Evolutionary conservation across 1,284 basidiomycete species (phyloP).

Genomic region (Anthracocystis setariae): DNA sequence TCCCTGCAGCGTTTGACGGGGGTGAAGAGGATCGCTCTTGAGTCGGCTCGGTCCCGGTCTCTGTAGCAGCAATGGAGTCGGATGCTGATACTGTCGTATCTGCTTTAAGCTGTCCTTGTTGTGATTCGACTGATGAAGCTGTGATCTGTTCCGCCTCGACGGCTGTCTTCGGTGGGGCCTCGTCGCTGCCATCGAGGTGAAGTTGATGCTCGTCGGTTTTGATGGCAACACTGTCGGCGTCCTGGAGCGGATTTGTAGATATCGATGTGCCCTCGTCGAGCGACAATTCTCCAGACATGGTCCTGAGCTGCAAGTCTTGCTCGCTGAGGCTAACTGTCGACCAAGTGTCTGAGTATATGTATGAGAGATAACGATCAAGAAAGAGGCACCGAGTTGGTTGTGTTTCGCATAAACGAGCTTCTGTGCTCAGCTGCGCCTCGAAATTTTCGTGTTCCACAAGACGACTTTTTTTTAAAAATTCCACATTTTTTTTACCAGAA

Average conservation of each 20-base stretch:
- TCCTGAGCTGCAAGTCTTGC: neutral
- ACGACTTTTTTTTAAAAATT: slow-evolving; percentile 17
- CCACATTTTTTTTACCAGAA: slow-evolving; percentile 9
- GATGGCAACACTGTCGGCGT: neutral
- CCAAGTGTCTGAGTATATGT: neutral
- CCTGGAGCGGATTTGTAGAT: neutral
- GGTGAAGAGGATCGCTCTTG: too few relatives aligned
- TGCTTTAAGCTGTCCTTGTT: neutral
- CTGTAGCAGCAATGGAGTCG: neutral
- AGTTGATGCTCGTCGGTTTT: neutral
- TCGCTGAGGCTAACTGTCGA: neutral
- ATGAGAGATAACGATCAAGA: neutral
- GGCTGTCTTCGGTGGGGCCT: neutral
- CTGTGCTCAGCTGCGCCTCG: neutral
- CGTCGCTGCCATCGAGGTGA: neutral
- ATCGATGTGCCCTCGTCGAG: neutral
- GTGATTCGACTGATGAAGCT: neutral
- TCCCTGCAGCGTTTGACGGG: neutral
- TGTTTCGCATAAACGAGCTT: neutral
- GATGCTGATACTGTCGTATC: neutral
- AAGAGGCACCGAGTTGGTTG: neutral
- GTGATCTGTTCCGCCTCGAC: neutral
- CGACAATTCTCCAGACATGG: slow-evolving; percentile 7
- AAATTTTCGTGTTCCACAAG: slow-evolving; percentile 19
- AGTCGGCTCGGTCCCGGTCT: neutral